Conservation (phyloP, 164 flowering plant genomes). For the Chimonanthus praecox region DNA sequence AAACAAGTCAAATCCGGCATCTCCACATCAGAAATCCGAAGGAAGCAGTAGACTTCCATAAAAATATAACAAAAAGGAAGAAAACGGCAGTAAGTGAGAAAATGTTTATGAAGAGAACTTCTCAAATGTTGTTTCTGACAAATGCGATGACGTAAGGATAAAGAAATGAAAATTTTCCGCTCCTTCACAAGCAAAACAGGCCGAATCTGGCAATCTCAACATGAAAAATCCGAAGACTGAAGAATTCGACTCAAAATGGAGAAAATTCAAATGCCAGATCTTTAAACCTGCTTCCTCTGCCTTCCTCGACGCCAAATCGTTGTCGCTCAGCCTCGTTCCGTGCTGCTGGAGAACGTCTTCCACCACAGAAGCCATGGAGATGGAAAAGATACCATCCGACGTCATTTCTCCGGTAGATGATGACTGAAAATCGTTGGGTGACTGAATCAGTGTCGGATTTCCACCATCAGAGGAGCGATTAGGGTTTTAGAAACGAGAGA, state of each 20-base stretch:
- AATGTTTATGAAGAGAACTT: too few relatives aligned
- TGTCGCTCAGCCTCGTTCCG: conserved; percentile 32
- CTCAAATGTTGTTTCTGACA: too few relatives aligned
- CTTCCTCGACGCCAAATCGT: conserved; percentile 51
- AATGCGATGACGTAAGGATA: too few relatives aligned
- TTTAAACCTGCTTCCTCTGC: conserved; percentile 62
- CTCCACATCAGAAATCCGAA: too few relatives aligned
- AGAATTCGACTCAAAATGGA: neutral
- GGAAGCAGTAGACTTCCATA: too few relatives aligned
- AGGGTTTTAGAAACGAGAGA: too few relatives aligned
- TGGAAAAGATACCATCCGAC: conserved; percentile 6
- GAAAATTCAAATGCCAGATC: too few relatives aligned
- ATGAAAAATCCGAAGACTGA: neutral
- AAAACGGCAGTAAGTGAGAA: too few relatives aligned
- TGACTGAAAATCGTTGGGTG: neutral
- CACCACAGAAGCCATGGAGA: conserved; percentile 37
- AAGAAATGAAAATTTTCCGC: too few relatives aligned
- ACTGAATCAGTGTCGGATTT: conserved; percentile 1
- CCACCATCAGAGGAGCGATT: conserved; percentile 3
- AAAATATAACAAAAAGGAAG: too few relatives aligned
- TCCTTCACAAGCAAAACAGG: neutral
- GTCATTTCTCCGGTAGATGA: conserved; percentile 6
- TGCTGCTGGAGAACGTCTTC: conserved; percentile 71
- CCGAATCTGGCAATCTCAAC: neutral
- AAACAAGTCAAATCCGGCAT: too few relatives aligned